Conservation (phyloP, 495 filamentous ascomycete species). For the Neurospora tetrasperma region DNA sequence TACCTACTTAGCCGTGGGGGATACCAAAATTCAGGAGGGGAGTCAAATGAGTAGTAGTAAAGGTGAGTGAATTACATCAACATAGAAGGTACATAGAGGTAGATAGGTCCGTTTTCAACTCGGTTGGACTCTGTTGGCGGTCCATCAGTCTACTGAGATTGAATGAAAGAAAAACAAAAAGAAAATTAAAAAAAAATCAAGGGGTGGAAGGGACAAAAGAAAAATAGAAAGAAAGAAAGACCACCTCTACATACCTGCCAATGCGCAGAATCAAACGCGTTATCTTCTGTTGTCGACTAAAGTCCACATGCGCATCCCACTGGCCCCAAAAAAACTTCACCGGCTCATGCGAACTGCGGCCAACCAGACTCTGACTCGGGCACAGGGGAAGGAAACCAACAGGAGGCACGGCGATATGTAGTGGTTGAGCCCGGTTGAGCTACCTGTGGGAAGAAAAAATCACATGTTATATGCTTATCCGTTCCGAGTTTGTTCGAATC, state of each 20-base stretch:
- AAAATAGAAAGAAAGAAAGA: not conserved
- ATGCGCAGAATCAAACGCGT: not conserved
- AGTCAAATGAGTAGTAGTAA: not conserved
- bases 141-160: not conserved
- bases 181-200: not conserved
- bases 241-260: not conserved
- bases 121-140: not conserved
- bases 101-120: not conserved
- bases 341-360: not conserved
- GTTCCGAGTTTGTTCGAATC: not conserved
- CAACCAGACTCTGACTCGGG: not conserved
- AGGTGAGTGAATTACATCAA: not conserved
- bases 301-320: not conserved
- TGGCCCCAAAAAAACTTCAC: not conserved
- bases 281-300: not conserved
- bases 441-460: not conserved
- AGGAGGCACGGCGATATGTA: not conserved
- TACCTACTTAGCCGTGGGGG: not conserved
- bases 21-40: not conserved
- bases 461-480: not conserved
- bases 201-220: not conserved
- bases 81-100: not conserved
- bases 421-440: not conserved
- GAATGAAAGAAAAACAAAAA: not conserved
- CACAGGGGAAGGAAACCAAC: not conserved